These are phyloP conservation scores for Agaricales sp. DNA, from an alignment of 1,284 basidiomycete species.

Conservation along the genomic window DNA sequence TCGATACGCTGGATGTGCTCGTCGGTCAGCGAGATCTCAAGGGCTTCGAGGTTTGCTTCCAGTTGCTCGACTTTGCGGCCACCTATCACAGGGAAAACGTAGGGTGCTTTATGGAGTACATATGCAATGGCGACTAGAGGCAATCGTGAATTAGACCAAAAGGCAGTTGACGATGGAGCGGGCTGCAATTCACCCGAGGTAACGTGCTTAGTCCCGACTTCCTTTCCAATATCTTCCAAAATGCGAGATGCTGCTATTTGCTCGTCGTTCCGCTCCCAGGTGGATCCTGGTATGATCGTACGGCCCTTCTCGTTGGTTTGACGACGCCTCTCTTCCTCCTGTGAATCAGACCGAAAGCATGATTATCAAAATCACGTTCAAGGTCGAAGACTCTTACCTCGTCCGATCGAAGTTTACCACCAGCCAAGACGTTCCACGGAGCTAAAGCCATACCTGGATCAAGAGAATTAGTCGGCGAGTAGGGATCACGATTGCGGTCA, in stretches of 20 bases:
- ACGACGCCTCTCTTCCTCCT: constrained; percentile 17
- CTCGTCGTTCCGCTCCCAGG: constrained; percentile 20
- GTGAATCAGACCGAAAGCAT: too few relatives aligned
- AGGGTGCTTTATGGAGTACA: constrained; percentile 14
- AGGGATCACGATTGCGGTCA: too few relatives aligned
- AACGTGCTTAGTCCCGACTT: constrained; percentile 25
- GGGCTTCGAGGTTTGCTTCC: constrained; percentile 20
- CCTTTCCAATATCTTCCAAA: constrained; percentile 25
- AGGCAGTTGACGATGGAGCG: not conserved
- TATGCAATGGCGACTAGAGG: constrained; percentile 15
- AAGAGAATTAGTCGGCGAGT: not conserved
- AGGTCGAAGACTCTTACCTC: too few relatives aligned
- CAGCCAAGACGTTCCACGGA: constrained; percentile 29
- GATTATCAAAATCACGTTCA: too few relatives aligned
- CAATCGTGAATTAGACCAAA: too few relatives aligned
- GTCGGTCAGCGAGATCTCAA: constrained; percentile 17
- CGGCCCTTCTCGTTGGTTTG: constrained; percentile 20
- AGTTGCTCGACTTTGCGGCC: constrained; percentile 24
- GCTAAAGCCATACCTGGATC: constrained; percentile 25
- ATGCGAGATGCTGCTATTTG: constrained; percentile 18
- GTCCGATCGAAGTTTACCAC: constrained; percentile 24
- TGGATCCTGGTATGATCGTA: not conserved
- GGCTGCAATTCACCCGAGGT: constrained; percentile 14
- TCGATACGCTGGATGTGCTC: constrained; percentile 18
- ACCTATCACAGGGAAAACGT: constrained; percentile 24